Percentiles rank a stretch among this genome's conserved stretches.
Conservation (phyloP, 108 stramenopile species). For the Cyclostephanos invisitatus region DNA sequence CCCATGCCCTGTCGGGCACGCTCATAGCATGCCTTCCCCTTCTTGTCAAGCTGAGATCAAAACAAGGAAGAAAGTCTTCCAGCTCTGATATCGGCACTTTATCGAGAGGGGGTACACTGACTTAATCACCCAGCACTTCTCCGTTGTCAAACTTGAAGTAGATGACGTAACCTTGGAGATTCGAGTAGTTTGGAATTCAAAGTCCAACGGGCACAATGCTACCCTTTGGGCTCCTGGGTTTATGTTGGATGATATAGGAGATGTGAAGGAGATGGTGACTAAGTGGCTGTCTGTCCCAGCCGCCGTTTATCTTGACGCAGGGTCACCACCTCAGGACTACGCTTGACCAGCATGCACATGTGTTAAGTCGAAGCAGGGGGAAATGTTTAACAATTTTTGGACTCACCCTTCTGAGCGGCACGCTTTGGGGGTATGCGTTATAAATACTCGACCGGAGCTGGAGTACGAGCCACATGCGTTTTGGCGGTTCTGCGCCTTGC, state of each 20-base stretch:
- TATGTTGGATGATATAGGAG: background rate
- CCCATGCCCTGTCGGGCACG: background rate
- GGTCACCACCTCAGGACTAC: slow-evolving; percentile 1
- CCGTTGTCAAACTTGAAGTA: background rate
- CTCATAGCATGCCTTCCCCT: background rate
- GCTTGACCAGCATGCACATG: background rate
- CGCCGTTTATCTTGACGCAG: slow-evolving; percentile 4
- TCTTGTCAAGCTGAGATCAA: slow-evolving; percentile 1
- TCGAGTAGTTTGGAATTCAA: slow-evolving; percentile 4
- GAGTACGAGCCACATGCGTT: background rate
- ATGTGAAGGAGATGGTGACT: slow-evolving; percentile 15
- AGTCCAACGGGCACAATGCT: slow-evolving; percentile 6
- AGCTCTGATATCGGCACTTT: background rate
- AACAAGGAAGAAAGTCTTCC: background rate
- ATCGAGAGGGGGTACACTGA: background rate
- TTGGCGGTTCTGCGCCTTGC: background rate
- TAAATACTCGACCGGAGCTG: background rate
- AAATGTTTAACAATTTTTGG: background rate
- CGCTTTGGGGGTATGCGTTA: background rate
- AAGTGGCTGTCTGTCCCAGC: slow-evolving; percentile 18
- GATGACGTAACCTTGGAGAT: background rate
- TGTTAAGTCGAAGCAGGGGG: background rate
- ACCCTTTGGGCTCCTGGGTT: slow-evolving; percentile 10
- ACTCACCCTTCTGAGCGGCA: background rate
- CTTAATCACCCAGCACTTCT: background rate